Conservation (phyloP, 768 basidiomycete species). For the Mycena epipterygia region DNA sequence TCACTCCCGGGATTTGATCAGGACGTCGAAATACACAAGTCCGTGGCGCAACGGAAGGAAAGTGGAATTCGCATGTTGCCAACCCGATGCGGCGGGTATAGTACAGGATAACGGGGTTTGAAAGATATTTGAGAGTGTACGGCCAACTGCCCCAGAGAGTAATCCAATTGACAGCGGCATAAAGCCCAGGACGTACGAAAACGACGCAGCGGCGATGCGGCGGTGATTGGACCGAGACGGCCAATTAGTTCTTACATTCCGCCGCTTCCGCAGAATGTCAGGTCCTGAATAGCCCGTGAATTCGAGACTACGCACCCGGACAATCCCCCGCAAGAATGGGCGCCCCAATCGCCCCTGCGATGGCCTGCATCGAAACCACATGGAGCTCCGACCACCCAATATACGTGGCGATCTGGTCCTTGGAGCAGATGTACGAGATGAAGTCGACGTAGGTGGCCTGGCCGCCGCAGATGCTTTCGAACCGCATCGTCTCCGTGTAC, state of each 20-base stretch:
- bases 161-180: constrained; percentile 1
- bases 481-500: constrained; percentile 28
- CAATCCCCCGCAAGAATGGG: constrained; percentile 22
- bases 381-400: constrained; percentile 16
- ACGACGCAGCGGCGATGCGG: constrained; percentile 13
- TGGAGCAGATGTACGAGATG: constrained; percentile 15
- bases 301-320: constrained; percentile 17
- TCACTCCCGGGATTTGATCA: background rate
- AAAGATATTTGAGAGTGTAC: constrained; percentile 6
- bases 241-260: constrained; percentile 8
- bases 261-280: too few relatives aligned
- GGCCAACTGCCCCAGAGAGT: background rate
- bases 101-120: constrained; percentile 12
- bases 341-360: constrained; percentile 16
- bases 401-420: constrained; percentile 8
- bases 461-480: constrained; percentile 26
- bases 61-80: constrained; percentile 12
- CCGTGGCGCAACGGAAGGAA: constrained; percentile 12
- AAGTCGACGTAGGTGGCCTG: constrained; percentile 30
- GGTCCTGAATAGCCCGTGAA: too few relatives aligned
- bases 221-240: constrained; percentile 16
- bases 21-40: constrained; percentile 13
- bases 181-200: constrained; percentile 9
- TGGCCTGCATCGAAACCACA: background rate
- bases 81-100: constrained; percentile 8